Percentiles rank a stretch among this genome's conserved stretches.
Conservation (phyloP, 2,329 filamentous ascomycete genomes). For the Fusarium floridanum region DNA sequence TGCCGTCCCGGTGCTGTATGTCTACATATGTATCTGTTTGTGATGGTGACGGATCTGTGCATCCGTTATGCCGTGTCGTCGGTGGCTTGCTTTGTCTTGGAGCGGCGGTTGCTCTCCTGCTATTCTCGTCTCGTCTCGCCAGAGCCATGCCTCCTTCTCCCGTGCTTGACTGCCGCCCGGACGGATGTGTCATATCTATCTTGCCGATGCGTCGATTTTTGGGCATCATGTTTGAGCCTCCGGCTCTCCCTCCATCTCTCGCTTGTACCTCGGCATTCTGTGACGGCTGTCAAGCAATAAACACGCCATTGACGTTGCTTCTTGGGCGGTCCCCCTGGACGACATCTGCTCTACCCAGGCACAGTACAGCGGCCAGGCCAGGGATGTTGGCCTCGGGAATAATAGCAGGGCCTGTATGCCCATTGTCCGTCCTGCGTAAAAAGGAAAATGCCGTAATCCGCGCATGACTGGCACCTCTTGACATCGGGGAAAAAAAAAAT, state of each 20-base stretch:
- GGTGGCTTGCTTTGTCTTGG: slow-evolving; percentile 15
- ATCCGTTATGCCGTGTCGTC: slow-evolving; percentile 29
- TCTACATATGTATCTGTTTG: background rate
- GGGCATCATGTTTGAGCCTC: background rate
- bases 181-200: slow-evolving; percentile 3
- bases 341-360: slow-evolving; percentile 12
- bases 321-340: slow-evolving; percentile 16
- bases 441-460: slow-evolving; percentile 16
- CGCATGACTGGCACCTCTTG: slow-evolving; percentile 12
- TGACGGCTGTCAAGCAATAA: slow-evolving; percentile 18
- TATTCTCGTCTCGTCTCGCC: slow-evolving; percentile 26
- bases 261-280: slow-evolving; percentile 32
- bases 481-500: slow-evolving; percentile 4
- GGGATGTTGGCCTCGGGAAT: slow-evolving; percentile 41
- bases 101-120: slow-evolving; percentile 13
- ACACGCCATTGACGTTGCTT: slow-evolving; percentile 35
- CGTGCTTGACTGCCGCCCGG: slow-evolving; percentile 7
- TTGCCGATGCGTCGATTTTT: background rate
- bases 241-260: background rate
- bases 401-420: slow-evolving; percentile 13
- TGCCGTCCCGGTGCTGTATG: background rate
- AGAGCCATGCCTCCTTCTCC: slow-evolving; percentile 13
- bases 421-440: background rate
- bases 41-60: slow-evolving; percentile 14
- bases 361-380: slow-evolving; percentile 12